These are phyloP conservation scores for Butyriboletus loyo DNA, from an alignment of 768 basidiomycete genomes.

Conservation along the genomic window DNA sequence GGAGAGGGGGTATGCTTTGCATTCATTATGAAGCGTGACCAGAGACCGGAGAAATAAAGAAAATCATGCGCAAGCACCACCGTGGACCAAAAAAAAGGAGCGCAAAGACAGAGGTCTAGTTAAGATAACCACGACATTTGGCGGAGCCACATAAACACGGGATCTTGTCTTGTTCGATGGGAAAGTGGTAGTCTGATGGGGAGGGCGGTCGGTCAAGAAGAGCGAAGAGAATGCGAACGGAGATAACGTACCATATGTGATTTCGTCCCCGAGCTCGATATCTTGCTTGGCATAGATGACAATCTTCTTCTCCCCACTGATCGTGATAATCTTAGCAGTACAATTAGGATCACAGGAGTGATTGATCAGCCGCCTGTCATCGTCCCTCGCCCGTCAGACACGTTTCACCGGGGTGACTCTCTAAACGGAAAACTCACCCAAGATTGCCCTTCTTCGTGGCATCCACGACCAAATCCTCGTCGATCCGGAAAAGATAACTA, in stretches of 20 bases:
- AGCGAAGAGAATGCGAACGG: not conserved
- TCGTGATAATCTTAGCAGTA: constrained; percentile 87
- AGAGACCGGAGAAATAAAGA: not conserved
- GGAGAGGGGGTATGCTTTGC: constrained; percentile 23
- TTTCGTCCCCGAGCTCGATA: constrained; percentile 95
- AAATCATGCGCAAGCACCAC: not conserved
- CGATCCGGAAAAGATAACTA: constrained; percentile 96
- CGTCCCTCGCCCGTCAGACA: constrained; percentile 9
- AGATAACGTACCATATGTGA: constrained; percentile 83
- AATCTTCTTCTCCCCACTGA: constrained; percentile 94
- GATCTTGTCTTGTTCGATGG: constrained; percentile 97
- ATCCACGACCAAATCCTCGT: constrained; percentile 97
- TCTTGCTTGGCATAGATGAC: constrained; percentile 98
- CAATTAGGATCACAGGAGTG: constrained; percentile 97
- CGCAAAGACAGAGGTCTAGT: constrained; percentile 47
- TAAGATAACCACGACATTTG: constrained; percentile 94
- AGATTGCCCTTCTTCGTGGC: constrained; percentile 99
- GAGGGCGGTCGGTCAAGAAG: not conserved
- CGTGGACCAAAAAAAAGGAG: not conserved
- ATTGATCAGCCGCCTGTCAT: constrained; percentile 86
- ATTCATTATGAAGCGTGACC: constrained; percentile 8
- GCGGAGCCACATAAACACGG: constrained; percentile 87
- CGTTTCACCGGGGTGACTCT: constrained; percentile 1
- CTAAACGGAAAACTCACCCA: constrained; percentile 56
- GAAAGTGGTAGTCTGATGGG: constrained; percentile 91